Percentiles rank a stretch among this genome's conserved stretches.
Conservation (phyloP, 202 grass and related monocot genomes). For the Panicum hallii region DNA sequence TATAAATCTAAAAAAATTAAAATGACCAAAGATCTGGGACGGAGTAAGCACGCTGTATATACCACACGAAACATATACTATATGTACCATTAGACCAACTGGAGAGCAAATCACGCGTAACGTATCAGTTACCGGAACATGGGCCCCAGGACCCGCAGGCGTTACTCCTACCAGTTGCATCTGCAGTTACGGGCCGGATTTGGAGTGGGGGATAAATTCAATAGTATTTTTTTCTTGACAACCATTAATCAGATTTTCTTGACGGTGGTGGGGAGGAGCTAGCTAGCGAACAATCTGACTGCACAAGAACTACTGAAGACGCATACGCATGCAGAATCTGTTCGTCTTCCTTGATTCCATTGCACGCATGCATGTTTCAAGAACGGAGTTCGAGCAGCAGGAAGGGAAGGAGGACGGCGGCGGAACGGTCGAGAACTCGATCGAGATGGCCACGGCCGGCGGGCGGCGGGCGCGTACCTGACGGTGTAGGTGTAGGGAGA, state of each 20-base stretch:
- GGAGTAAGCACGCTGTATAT: too few relatives aligned
- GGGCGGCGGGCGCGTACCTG: constrained; percentile 47
- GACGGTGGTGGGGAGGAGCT: not conserved
- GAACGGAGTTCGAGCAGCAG: not conserved
- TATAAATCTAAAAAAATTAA: too few relatives aligned
- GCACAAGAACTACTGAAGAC: not conserved
- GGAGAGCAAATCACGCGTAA: not conserved
- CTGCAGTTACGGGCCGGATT: not conserved
- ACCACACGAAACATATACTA: too few relatives aligned
- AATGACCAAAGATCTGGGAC: too few relatives aligned
- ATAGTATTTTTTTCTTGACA: not conserved
- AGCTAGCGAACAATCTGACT: not conserved
- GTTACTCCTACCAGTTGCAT: not conserved
- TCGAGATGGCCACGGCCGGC: not conserved
- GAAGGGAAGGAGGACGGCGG: not conserved
- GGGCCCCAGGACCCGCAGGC: not conserved
- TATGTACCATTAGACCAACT: not conserved
- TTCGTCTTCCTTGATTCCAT: not conserved
- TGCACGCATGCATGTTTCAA: not conserved
- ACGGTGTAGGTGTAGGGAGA: constrained; percentile 89
- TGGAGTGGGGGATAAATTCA: not conserved
- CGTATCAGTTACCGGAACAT: not conserved
- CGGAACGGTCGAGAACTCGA: not conserved
- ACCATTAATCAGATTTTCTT: not conserved
- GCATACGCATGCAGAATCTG: not conserved